These are phyloP conservation scores for Durotheca rogersii DNA, from an alignment of 495 filamentous ascomycete species.

Conservation along the genomic window DNA sequence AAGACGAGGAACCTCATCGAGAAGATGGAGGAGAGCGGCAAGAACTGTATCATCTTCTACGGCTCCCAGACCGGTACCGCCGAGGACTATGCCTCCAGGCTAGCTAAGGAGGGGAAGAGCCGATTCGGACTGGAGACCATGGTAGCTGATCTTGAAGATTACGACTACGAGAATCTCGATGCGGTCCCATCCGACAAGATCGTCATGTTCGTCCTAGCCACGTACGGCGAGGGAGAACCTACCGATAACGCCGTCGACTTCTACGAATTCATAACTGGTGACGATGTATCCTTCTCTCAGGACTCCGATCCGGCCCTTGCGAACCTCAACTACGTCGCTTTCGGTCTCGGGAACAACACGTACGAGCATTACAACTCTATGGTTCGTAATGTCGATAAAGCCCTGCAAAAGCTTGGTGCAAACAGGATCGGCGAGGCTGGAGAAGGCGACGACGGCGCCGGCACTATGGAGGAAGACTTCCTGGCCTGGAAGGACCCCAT, in stretches of 20 bases:
- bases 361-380: slow-evolving; percentile 99
- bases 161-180: slow-evolving; percentile 95
- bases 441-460: slow-evolving; percentile 96
- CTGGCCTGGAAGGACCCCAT: slow-evolving; percentile 99
- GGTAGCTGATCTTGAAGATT: slow-evolving; percentile 97
- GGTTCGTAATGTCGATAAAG: slow-evolving; percentile 85
- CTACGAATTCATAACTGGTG: slow-evolving; percentile 89
- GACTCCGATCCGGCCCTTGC: slow-evolving; percentile 74
- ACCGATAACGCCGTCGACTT: slow-evolving; percentile 99
- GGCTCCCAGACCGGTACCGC: slow-evolving; percentile 98
- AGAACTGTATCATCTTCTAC: slow-evolving; percentile 98
- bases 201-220: slow-evolving; percentile 92
- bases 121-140: slow-evolving; percentile 97
- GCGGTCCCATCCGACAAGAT: slow-evolving; percentile 85
- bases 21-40: slow-evolving; percentile 92
- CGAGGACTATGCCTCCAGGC: slow-evolving; percentile 95
- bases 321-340: slow-evolving; percentile 89
- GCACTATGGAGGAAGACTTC: slow-evolving; percentile 99
- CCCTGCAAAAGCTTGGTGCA: slow-evolving; percentile 77
- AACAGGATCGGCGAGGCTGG: slow-evolving; percentile 81
- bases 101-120: slow-evolving; percentile 96
- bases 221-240: slow-evolving; percentile 97
- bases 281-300: slow-evolving; percentile 79
- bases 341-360: slow-evolving; percentile 97
- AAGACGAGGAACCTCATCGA: slow-evolving; percentile 90